Percentiles rank a stretch among this genome's conserved stretches.
phyloP scores from a whole-genome alignment of 2,329 filamentous ascomycete genomes.

The Botrytis hyacinthi region DNA sequence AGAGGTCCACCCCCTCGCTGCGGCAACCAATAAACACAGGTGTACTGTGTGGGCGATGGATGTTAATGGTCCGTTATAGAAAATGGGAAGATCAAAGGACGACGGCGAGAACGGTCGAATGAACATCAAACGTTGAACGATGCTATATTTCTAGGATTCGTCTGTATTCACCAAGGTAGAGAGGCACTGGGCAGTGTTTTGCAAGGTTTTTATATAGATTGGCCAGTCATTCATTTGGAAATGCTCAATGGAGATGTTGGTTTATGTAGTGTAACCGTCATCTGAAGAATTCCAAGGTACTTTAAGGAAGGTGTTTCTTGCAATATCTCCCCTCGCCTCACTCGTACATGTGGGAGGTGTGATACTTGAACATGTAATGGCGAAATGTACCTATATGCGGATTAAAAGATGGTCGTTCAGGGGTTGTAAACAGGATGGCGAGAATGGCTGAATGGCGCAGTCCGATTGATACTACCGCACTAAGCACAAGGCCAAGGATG shows the following conservation, averaged over 20 bases:
- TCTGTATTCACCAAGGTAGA: background rate
- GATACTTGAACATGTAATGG: background rate
- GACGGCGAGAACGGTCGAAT: background rate
- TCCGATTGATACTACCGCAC: background rate
- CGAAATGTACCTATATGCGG: background rate
- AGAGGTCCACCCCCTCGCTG: background rate
- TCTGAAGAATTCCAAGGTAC: background rate
- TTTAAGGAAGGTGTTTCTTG: background rate
- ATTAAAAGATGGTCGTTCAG: background rate
- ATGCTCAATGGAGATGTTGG: background rate
- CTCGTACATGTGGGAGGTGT: background rate
- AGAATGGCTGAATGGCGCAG: slow-evolving; percentile 1
- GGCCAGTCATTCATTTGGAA: background rate
- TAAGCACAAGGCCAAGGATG: slow-evolving; percentile 6
- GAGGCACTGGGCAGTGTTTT: background rate
- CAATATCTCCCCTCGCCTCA: background rate
- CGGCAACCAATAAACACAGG: slow-evolving; percentile 7
- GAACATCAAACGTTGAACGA: background rate
- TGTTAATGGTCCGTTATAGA: background rate
- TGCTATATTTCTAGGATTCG: background rate
- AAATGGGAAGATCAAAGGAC: background rate
- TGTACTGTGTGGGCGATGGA: background rate
- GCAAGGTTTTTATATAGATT: background rate
- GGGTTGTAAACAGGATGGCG: background rate
- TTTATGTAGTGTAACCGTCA: background rate